Conservation (phyloP, 2,329 filamentous ascomycete species). For the Furcasterigmium furcatum region DNA sequence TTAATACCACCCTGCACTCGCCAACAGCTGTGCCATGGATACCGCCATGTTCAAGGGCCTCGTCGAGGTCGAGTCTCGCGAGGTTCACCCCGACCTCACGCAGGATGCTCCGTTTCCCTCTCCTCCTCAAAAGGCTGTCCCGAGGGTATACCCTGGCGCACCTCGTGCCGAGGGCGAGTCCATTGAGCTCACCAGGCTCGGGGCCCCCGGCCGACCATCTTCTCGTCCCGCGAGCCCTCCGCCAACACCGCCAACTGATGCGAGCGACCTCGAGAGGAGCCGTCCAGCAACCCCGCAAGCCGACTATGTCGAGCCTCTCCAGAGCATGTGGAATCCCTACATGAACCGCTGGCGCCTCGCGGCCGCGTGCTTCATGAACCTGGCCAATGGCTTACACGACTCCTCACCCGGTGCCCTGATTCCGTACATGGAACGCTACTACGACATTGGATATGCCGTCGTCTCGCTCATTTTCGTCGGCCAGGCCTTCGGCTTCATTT, state of each 20-base stretch:
- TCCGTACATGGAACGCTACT: slow-evolving; percentile 75
- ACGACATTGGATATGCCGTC: slow-evolving; percentile 71
- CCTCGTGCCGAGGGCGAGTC: slow-evolving; percentile 22
- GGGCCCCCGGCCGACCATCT: slow-evolving; percentile 3
- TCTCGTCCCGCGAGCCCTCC: slow-evolving; percentile 4
- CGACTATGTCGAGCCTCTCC: slow-evolving; percentile 42
- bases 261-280: slow-evolving; percentile 49
- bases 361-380: slow-evolving; percentile 60
- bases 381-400: slow-evolving; percentile 72
- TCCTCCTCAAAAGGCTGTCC: slow-evolving; percentile 30
- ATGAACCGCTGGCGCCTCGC: slow-evolving; percentile 71
- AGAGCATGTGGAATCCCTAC: slow-evolving; percentile 55
- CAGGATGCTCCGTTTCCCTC: slow-evolving; percentile 21
- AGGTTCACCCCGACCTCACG: slow-evolving; percentile 10
- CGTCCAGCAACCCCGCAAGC: slow-evolving; percentile 41
- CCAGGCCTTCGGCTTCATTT: slow-evolving; percentile 73
- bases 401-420: slow-evolving; percentile 74
- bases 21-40: slow-evolving; percentile 22
- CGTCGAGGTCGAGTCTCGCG: slow-evolving; percentile 24
- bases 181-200: slow-evolving; percentile 22
- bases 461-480: slow-evolving; percentile 81
- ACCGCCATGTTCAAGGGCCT: slow-evolving; percentile 26
- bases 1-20: too few species aligned
- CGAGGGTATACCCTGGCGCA: slow-evolving; percentile 34
- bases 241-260: background rate